Percentiles rank a stretch among this genome's conserved stretches.
Conservation (phyloP, 2,329 filamentous ascomycete species). For the Arachnomyces sp. region DNA sequence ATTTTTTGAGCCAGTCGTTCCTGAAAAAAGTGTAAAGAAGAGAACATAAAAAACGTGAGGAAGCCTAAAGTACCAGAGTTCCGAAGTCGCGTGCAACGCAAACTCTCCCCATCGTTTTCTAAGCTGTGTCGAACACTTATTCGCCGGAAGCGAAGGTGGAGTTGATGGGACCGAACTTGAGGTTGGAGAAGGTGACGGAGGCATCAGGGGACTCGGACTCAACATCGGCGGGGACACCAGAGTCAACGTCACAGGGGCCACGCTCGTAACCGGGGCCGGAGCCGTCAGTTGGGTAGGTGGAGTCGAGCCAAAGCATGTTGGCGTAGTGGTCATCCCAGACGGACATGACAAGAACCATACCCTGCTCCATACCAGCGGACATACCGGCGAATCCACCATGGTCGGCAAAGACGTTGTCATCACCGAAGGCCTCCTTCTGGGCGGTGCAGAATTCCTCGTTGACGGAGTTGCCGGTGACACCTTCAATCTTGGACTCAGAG, state of each 20-base stretch:
- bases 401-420: constrained; percentile 45
- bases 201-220: constrained; percentile 42
- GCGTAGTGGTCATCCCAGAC: constrained; percentile 59
- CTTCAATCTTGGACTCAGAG: constrained; percentile 39
- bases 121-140: too few species aligned
- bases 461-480: constrained; percentile 48
- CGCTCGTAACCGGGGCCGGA: constrained; percentile 44
- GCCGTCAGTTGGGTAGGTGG: constrained; percentile 49
- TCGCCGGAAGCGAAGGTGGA: constrained; percentile 42
- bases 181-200: constrained; percentile 52
- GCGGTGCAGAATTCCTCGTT: constrained; percentile 51
- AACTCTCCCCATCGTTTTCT: too few species aligned
- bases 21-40: too few species aligned
- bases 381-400: constrained; percentile 52
- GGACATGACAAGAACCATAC: constrained; percentile 58
- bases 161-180: constrained; percentile 51
- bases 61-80: too few species aligned
- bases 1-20: too few species aligned
- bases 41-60: too few species aligned
- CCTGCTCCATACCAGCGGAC: constrained; percentile 46
- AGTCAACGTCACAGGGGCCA: constrained; percentile 47
- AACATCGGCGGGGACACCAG: constrained; percentile 46
- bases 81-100: too few species aligned
- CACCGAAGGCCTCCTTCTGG: constrained; percentile 51
- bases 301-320: constrained; percentile 71